These are phyloP conservation scores for Ophiostoma sp. DNA, from an alignment of 2,329 filamentous ascomycete species.

Conservation along the genomic window DNA sequence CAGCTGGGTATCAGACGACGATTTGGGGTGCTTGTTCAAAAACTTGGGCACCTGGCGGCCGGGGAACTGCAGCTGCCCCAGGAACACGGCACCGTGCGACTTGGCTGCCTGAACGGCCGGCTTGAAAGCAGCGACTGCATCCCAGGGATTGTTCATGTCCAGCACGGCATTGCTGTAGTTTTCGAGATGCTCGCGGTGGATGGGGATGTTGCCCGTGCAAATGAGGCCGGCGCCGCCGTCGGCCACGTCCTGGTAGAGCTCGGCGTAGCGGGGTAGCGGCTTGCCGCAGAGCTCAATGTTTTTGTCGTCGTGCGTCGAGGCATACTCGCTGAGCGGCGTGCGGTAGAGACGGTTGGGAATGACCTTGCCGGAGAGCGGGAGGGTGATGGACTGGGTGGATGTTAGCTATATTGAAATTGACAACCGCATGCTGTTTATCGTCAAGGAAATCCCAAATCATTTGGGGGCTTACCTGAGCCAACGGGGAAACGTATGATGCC, in stretches of 20 bases:
- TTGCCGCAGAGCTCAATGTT: conserved; percentile 1
- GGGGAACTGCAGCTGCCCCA: conserved; percentile 6
- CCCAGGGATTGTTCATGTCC: conserved; percentile 7
- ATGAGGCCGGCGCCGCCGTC: conserved; percentile 10
- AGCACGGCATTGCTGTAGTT: conserved; percentile 7
- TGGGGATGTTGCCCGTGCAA: conserved; percentile 14
- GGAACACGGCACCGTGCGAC: neutral
- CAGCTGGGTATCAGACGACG: neutral
- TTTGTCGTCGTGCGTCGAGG: conserved; percentile 11
- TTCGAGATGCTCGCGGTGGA: conserved; percentile 4
- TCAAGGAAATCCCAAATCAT: no score
- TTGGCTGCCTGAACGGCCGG: conserved; percentile 8
- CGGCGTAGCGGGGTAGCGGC: conserved; percentile 8
- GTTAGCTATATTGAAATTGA: neutral
- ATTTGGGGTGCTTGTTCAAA: neutral
- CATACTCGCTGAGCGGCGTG: conserved; percentile 12
- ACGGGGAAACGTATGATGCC: conserved; percentile 1
- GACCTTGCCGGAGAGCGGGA: conserved; percentile 7
- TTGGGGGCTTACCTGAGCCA: conserved; percentile 14
- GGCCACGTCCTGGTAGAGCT: conserved; percentile 1
- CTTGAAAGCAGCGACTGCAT: neutral
- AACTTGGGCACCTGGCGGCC: conserved; percentile 12
- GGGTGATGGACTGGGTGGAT: neutral
- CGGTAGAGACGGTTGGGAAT: conserved; percentile 9
- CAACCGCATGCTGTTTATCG: no score